Conservation (phyloP, 1,139 yeast species). For the Sugiyamaella grinbergsii region DNA sequence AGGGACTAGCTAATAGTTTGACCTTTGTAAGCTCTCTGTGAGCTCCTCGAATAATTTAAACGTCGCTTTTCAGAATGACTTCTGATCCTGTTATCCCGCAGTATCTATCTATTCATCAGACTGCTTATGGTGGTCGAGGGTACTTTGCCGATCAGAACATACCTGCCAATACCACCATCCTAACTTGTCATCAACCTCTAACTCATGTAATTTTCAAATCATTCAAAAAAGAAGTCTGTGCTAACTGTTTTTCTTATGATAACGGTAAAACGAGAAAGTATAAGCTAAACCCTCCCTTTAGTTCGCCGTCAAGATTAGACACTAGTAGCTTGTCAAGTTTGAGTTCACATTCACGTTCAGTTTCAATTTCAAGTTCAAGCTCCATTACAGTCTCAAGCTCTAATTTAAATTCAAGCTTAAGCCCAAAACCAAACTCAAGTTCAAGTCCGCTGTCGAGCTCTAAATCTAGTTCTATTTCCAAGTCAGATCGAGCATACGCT, state of each 20-base stretch:
- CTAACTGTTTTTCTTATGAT: slow-evolving; percentile 54
- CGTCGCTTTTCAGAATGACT: neutral
- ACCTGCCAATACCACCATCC: slow-evolving; percentile 48
- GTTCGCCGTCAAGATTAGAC: no score
- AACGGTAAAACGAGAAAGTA: slow-evolving; percentile 55
- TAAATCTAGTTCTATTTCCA: no score
- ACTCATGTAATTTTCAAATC: slow-evolving; percentile 55
- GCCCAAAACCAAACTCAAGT: slow-evolving; percentile 20
- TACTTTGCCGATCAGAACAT: slow-evolving; percentile 54
- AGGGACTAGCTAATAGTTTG: no score
- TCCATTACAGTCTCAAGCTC: slow-evolving; percentile 18
- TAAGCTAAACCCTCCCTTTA: no score
- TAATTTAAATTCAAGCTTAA: slow-evolving; percentile 17
- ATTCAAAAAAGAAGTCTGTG: slow-evolving; percentile 68
- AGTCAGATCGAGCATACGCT: slow-evolving; percentile 39
- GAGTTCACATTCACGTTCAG: no score
- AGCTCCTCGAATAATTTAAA: no score
- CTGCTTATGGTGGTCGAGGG: slow-evolving; percentile 59
- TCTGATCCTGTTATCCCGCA: neutral
- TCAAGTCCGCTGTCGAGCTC: no score
- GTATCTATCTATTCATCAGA: slow-evolving; percentile 30
- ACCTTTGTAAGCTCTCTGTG: no score
- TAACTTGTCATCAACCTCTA: slow-evolving; percentile 48
- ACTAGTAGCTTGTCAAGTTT: no score
- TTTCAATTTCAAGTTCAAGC: no score